phyloP scores from a whole-genome alignment of 1,284 basidiomycete species.

The Kalmanozyma brasiliensis region DNA sequence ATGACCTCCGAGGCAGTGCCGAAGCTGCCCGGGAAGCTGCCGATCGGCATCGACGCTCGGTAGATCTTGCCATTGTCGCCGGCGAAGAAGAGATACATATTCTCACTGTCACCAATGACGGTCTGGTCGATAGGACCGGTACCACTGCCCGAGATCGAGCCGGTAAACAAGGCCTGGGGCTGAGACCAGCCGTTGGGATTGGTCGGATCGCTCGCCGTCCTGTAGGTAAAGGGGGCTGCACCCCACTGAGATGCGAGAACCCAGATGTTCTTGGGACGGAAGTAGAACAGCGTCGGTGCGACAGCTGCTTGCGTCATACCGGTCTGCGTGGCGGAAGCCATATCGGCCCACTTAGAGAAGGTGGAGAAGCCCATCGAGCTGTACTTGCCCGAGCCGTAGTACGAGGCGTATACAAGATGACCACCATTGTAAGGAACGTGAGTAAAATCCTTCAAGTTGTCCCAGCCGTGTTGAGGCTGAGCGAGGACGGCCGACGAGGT shows the following conservation, averaged over 20 bases:
- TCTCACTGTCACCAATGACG: constrained; percentile 21
- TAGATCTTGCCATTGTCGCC: constrained; percentile 41
- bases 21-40: constrained; percentile 23
- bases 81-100: constrained; percentile 34
- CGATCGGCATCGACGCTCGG: constrained; percentile 28
- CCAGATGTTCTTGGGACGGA: constrained; percentile 18
- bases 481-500: constrained; percentile 28
- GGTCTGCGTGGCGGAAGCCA: constrained; percentile 31
- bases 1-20: constrained; percentile 18
- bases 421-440: constrained; percentile 37
- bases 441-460: constrained; percentile 30
- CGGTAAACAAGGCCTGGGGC: constrained; percentile 17
- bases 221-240: constrained; percentile 8
- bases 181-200: constrained; percentile 28
- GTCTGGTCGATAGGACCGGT: constrained; percentile 37
- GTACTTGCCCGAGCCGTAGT: constrained; percentile 25
- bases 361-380: constrained; percentile 37
- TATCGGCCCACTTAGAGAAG: constrained; percentile 23
- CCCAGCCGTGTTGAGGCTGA: constrained; percentile 25
- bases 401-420: constrained; percentile 30
- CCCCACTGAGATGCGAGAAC: constrained; percentile 33
- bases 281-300: constrained; percentile 29
- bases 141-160: constrained; percentile 5
- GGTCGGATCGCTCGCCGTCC: constrained; percentile 22
- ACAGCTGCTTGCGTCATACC: constrained; percentile 13